phyloP scores from a whole-genome alignment of 257 asterid species.

The Plantago ovata region DNA sequence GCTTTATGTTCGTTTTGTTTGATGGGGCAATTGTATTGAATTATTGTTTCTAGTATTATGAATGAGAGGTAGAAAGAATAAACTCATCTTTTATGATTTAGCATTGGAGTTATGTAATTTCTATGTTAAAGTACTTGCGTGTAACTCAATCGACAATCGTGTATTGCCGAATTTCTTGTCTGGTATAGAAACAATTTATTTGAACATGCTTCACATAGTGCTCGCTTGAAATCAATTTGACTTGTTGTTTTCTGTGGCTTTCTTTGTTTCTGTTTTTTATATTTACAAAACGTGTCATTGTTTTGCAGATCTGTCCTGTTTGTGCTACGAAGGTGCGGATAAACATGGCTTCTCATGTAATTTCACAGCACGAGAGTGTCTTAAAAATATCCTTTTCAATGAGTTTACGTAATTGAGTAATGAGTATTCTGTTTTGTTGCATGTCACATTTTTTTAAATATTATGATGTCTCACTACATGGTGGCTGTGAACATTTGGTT shows the following conservation, averaged over 20 bases:
- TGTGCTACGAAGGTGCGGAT: conserved; percentile 62
- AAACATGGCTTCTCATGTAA: conserved; percentile 85
- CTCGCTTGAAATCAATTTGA: not conserved
- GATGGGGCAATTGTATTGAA: too few relatives aligned
- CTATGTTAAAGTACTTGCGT: too few relatives aligned
- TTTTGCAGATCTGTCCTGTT: conserved; percentile 86
- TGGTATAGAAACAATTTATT: too few relatives aligned
- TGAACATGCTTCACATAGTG: too few relatives aligned
- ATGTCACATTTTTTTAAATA: conserved; percentile 5
- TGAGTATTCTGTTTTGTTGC: conserved; percentile 12
- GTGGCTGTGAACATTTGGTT: conserved; percentile 16
- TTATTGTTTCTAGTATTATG: too few relatives aligned
- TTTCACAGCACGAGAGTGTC: conserved; percentile 68
- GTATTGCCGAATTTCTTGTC: too few relatives aligned
- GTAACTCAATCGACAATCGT: too few relatives aligned
- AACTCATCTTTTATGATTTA: too few relatives aligned
- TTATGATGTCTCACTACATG: conserved; percentile 4
- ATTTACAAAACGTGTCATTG: conserved; percentile 17
- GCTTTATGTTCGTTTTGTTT: too few relatives aligned
- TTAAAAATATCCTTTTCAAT: conserved; percentile 79
- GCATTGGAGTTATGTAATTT: too few relatives aligned
- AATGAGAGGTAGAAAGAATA: too few relatives aligned
- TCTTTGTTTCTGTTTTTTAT: conserved; percentile 1
- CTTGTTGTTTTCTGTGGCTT: not conserved
- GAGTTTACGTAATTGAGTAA: not conserved